These are phyloP conservation scores for Xerocomus brunneocitrinus DNA, from an alignment of 768 basidiomycete genomes.

Conservation along the genomic window DNA sequence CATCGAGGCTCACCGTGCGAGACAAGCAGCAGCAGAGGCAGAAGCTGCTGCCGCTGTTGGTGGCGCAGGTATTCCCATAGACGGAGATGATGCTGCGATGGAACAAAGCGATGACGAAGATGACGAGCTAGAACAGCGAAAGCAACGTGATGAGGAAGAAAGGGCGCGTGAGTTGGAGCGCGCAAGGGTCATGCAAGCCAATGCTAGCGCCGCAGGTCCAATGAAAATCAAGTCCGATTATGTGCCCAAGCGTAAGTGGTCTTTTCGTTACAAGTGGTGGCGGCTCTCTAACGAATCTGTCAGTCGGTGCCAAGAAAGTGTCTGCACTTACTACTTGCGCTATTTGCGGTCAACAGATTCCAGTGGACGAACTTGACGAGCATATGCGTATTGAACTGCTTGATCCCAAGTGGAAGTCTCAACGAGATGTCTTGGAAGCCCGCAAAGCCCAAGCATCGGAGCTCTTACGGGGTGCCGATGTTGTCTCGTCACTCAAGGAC, in stretches of 20 bases:
- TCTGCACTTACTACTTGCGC: slow-evolving; percentile 80
- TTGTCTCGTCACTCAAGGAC: slow-evolving; percentile 87
- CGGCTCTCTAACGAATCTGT: slow-evolving; percentile 7
- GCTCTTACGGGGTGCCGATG: slow-evolving; percentile 86
- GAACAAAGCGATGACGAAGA: slow-evolving; percentile 89
- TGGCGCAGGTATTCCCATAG: slow-evolving; percentile 45
- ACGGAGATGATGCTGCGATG: slow-evolving; percentile 57
- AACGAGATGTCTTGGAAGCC: slow-evolving; percentile 82
- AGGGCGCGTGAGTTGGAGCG: slow-evolving; percentile 66
- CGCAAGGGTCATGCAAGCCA: slow-evolving; percentile 77
- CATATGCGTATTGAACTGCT: slow-evolving; percentile 98
- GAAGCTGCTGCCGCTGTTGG: slow-evolving; percentile 80
- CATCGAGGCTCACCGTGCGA: slow-evolving; percentile 74
- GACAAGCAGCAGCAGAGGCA: slow-evolving; percentile 81
- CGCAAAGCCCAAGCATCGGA: slow-evolving; percentile 89
- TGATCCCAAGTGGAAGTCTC: slow-evolving; percentile 97
- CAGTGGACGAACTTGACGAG: slow-evolving; percentile 92
- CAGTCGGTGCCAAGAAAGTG: slow-evolving; percentile 62
- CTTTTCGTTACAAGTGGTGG: not conserved
- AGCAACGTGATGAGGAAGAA: slow-evolving; percentile 65
- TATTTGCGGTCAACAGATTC: slow-evolving; percentile 94
- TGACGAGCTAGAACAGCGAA: slow-evolving; percentile 54
- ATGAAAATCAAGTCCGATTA: slow-evolving; percentile 98
- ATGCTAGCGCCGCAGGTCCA: slow-evolving; percentile 68
- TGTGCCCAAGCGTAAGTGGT: slow-evolving; percentile 80